Evolutionary conservation across 495 filamentous ascomycete species (phyloP).

Genomic region (Trichocladium uniseriatum): DNA sequence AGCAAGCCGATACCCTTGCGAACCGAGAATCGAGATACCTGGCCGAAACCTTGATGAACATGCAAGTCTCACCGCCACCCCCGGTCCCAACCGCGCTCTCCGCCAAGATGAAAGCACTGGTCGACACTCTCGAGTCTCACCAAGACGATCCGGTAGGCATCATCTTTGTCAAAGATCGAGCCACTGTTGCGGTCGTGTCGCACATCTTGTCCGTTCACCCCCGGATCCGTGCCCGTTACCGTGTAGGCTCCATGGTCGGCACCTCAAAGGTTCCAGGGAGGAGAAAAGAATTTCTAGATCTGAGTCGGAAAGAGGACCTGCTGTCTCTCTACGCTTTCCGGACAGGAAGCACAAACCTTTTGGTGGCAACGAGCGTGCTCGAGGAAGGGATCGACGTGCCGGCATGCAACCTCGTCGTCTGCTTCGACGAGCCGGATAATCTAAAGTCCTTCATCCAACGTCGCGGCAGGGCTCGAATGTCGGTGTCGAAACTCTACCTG

Average conservation of each 20-base stretch:
- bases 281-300: slow-evolving; percentile 50
- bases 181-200: slow-evolving; percentile 57
- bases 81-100: slow-evolving; percentile 32
- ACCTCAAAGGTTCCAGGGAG: slow-evolving; percentile 43
- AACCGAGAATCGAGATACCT: slow-evolving; percentile 56
- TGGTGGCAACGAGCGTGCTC: slow-evolving; percentile 74
- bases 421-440: slow-evolving; percentile 65
- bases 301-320: slow-evolving; percentile 45
- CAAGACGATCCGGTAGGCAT: slow-evolving; percentile 52
- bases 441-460: slow-evolving; percentile 85
- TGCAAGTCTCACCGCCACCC: slow-evolving; percentile 30
- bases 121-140: slow-evolving; percentile 42
- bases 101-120: slow-evolving; percentile 44
- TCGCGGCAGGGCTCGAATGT: slow-evolving; percentile 69
- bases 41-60: slow-evolving; percentile 36
- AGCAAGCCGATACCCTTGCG: slow-evolving; percentile 31
- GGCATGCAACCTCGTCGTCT: slow-evolving; percentile 79
- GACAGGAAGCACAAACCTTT: slow-evolving; percentile 58
- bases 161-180: slow-evolving; percentile 69
- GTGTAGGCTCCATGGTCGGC: slow-evolving; percentile 63
- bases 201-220: slow-evolving; percentile 57
- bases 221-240: slow-evolving; percentile 46
- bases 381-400: slow-evolving; percentile 92
- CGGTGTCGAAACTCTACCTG: slow-evolving; percentile 61
- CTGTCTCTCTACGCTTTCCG: slow-evolving; percentile 61